A percentile compares a stretch with the other conserved stretches of the same genome.
These are phyloP conservation scores for Nyssa sinensis DNA, from an alignment of 148 eudicot genomes.

Conservation along the genomic window DNA sequence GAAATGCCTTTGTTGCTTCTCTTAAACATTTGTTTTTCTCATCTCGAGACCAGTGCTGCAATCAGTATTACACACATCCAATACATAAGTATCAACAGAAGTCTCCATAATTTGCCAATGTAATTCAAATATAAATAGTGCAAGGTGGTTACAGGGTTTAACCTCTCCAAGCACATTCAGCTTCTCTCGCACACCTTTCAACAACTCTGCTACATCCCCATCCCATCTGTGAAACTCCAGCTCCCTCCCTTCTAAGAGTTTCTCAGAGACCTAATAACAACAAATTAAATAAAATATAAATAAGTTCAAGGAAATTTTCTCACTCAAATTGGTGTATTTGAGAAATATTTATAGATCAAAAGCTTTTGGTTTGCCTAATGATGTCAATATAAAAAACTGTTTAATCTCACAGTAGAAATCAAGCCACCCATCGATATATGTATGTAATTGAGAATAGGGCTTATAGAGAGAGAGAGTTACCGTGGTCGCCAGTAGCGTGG, in stretches of 20 bases:
- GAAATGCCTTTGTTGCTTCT: slow-evolving; percentile 76
- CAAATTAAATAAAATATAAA: not conserved
- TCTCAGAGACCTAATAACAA: slow-evolving; percentile 55
- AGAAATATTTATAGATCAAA: too few species aligned
- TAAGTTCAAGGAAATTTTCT: too few species aligned
- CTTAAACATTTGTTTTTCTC: slow-evolving; percentile 81
- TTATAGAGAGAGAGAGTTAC: too few species aligned
- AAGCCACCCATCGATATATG: not conserved
- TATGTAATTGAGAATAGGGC: too few species aligned
- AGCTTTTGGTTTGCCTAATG: too few species aligned
- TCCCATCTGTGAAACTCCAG: slow-evolving; percentile 74
- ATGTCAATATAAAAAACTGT: not conserved
- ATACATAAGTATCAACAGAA: not conserved
- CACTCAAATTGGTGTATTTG: too few species aligned
- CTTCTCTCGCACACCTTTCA: too few species aligned
- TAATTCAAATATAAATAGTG: too few species aligned
- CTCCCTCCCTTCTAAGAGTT: slow-evolving; percentile 55
- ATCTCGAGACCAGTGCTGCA: slow-evolving; percentile 92
- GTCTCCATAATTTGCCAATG: not conserved
- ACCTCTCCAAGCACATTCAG: too few species aligned
- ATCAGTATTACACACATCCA: slow-evolving; percentile 3
- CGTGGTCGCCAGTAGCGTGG: too few species aligned
- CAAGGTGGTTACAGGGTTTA: too few species aligned
- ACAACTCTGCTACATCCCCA: slow-evolving; percentile 57
- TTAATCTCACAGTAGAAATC: not conserved